Evolutionary conservation across 2,329 filamentous ascomycete species (phyloP).

Genomic region (Cordyceps militaris): DNA sequence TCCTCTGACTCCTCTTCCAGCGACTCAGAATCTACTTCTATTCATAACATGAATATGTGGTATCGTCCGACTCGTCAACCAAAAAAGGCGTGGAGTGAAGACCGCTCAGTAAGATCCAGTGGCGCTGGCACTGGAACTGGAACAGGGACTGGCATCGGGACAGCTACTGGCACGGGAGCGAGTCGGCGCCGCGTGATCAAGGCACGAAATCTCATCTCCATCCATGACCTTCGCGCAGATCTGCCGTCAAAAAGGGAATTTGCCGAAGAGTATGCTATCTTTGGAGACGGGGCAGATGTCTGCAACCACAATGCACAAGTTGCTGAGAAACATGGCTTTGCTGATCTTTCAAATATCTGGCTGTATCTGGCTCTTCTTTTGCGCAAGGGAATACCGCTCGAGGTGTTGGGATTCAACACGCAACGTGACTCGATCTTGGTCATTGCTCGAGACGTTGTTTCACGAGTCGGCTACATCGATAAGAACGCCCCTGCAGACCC

Average conservation of each 20-base stretch:
- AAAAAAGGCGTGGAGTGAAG: constrained; percentile 49
- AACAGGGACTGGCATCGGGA: constrained; percentile 44
- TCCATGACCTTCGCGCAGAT: constrained; percentile 62
- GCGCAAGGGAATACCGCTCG: constrained; percentile 66
- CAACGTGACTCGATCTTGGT: constrained; percentile 57
- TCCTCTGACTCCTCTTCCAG: constrained; percentile 46
- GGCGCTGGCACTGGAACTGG: constrained; percentile 53
- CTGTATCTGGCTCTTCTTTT: constrained; percentile 71
- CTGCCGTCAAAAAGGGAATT: constrained; percentile 74
- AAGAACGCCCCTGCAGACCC: constrained; percentile 13
- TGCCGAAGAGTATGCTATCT: constrained; percentile 74
- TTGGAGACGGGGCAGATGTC: constrained; percentile 72
- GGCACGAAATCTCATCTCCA: constrained; percentile 63
- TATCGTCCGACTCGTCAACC: constrained; percentile 46
- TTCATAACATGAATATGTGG: constrained; percentile 52
- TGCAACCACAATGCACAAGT: constrained; percentile 78
- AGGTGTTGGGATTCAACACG: constrained; percentile 50
- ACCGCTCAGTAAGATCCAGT: constrained; percentile 51
- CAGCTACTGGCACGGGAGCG: constrained; percentile 38
- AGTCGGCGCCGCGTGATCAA: constrained; percentile 41
- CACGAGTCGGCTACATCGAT: constrained; percentile 27
- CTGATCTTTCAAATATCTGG: constrained; percentile 78
- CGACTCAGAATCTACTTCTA: constrained; percentile 57
- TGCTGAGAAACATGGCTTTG: constrained; percentile 61
- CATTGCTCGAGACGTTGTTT: constrained; percentile 57